A percentile compares a stretch with the other conserved stretches of the same genome.
Conservation (phyloP, 2,329 filamentous ascomycete genomes). For the Endocalyx cinctus region DNA sequence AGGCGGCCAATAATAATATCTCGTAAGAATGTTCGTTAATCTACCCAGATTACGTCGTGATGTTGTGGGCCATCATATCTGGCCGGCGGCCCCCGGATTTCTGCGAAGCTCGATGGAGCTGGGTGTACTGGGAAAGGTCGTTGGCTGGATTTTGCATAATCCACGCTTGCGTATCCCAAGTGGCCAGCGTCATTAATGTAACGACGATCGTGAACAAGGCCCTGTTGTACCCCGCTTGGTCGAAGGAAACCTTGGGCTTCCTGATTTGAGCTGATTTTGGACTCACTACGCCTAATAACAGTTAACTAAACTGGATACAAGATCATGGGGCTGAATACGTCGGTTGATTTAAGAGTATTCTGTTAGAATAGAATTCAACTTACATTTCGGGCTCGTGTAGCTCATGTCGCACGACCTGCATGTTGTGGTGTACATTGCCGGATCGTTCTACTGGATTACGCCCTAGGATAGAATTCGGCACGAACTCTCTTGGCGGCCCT, state of each 20-base stretch:
- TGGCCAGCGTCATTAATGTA: too few relatives aligned
- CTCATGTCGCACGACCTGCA: constrained; percentile 7
- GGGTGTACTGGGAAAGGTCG: constrained; percentile 14
- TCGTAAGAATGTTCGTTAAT: too few relatives aligned
- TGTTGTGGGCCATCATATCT: constrained; percentile 12
- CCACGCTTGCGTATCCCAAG: too few relatives aligned
- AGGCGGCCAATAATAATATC: constrained; percentile 1
- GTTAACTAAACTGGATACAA: too few relatives aligned
- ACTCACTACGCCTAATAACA: too few relatives aligned
- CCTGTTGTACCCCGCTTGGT: too few relatives aligned
- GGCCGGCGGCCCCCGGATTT: constrained; percentile 11
- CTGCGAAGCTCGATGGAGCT: constrained; percentile 12
- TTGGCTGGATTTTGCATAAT: constrained; percentile 12
- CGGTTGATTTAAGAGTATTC: too few relatives aligned
- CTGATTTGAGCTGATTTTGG: too few relatives aligned
- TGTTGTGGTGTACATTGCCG: constrained; percentile 5
- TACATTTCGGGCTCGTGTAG: constrained; percentile 15
- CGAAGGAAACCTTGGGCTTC: too few relatives aligned
- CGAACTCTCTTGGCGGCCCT: constrained; percentile 9
- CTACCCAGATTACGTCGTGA: constrained; percentile 19
- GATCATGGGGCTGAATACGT: too few relatives aligned
- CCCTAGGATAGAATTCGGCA: constrained; percentile 8
- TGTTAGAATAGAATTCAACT: constrained; percentile 11
- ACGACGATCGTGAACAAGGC: too few relatives aligned
- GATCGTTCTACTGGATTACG: constrained; percentile 10